phyloP scores from a whole-genome alignment of 2,329 filamentous ascomycete genomes.

The Talaromyces albobiverticillius region DNA sequence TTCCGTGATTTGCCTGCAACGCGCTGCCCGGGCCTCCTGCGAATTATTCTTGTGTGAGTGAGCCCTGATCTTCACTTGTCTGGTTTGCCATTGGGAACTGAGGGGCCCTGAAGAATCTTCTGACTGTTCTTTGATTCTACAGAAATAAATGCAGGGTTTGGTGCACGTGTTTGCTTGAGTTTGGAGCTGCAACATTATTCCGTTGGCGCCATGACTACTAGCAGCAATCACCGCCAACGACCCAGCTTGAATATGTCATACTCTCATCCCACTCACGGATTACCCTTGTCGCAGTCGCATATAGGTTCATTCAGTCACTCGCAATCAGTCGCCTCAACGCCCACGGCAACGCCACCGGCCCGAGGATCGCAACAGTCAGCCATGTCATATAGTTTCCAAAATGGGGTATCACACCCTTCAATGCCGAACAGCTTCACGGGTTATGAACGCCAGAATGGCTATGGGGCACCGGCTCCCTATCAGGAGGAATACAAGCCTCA shows the following conservation, averaged over 20 bases:
- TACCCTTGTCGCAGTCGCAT: slow-evolving; percentile 38
- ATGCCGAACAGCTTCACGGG: slow-evolving; percentile 34
- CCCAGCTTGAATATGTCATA: slow-evolving; percentile 35
- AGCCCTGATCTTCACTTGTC: neutral
- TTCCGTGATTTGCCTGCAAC: slow-evolving; percentile 14
- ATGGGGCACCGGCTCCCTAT: slow-evolving; percentile 34
- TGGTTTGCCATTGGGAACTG: neutral
- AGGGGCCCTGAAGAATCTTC: neutral
- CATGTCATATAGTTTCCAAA: slow-evolving; percentile 39
- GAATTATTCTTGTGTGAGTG: neutral
- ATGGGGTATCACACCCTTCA: slow-evolving; percentile 26
- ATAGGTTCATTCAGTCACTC: slow-evolving; percentile 43
- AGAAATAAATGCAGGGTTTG: neutral
- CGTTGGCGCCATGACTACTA: slow-evolving; percentile 28
- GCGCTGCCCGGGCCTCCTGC: neutral
- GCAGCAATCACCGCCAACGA: slow-evolving; percentile 25
- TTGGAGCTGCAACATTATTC: slow-evolving; percentile 1
- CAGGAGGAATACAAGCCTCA: slow-evolving; percentile 43
- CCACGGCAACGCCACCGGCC: slow-evolving; percentile 42
- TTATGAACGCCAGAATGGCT: slow-evolving; percentile 42
- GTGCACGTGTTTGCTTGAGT: slow-evolving; percentile 12
- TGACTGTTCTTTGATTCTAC: neutral
- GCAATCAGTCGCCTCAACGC: slow-evolving; percentile 45
- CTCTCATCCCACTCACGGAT: slow-evolving; percentile 39
- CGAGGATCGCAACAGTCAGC: slow-evolving; percentile 41